phyloP scores from a whole-genome alignment of 2,329 filamentous ascomycete species.

The Esteya vermicola region DNA sequence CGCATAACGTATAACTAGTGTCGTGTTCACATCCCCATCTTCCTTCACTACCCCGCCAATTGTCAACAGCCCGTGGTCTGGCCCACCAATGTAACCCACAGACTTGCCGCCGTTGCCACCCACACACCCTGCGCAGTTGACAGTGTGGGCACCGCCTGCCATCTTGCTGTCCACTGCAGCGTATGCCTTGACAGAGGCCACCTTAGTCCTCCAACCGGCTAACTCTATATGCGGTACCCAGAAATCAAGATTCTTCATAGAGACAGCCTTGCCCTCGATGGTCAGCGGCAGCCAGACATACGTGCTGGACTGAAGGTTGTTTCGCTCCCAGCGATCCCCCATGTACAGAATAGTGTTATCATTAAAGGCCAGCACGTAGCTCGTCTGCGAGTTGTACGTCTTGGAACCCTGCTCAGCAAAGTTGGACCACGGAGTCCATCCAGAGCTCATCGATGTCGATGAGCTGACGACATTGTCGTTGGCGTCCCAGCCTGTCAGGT shows the following conservation, averaged over 20 bases:
- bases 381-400: slow-evolving; percentile 37
- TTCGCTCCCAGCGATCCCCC: slow-evolving; percentile 40
- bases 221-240: slow-evolving; percentile 30
- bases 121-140: slow-evolving; percentile 39
- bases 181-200: slow-evolving; percentile 20
- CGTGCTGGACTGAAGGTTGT: slow-evolving; percentile 33
- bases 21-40: too few species aligned
- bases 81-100: slow-evolving; percentile 42
- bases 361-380: slow-evolving; percentile 25
- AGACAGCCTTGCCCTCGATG: slow-evolving; percentile 25
- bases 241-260: slow-evolving; percentile 35
- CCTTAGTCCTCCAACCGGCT: slow-evolving; percentile 15
- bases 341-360: slow-evolving; percentile 30
- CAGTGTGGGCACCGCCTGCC: slow-evolving; percentile 29
- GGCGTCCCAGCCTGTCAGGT: slow-evolving; percentile 27
- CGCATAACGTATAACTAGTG: too few species aligned
- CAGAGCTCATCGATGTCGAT: neutral
- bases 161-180: slow-evolving; percentile 8
- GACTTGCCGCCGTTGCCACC: slow-evolving; percentile 30
- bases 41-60: slow-evolving; percentile 35
- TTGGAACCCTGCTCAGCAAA: slow-evolving; percentile 30
- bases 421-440: slow-evolving; percentile 32
- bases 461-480: slow-evolving; percentile 30
- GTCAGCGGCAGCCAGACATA: slow-evolving; percentile 51
- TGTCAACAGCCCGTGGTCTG: slow-evolving; percentile 26